phyloP scores from a whole-genome alignment of 805 yeast genomes.

The Pichia scutulata region DNA sequence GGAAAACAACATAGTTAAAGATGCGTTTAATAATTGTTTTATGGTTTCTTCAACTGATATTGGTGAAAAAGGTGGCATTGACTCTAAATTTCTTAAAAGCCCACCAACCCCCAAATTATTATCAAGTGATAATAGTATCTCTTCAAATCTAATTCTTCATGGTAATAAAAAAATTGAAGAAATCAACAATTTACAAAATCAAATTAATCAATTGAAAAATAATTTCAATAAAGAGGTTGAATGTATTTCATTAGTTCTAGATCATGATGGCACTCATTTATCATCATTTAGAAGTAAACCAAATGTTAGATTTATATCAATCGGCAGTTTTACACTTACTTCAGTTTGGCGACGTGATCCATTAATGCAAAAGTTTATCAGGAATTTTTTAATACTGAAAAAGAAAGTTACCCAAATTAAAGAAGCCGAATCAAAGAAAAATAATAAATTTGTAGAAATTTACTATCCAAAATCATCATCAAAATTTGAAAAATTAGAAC shows the following conservation, averaged over 20 bases:
- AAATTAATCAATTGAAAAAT: background rate
- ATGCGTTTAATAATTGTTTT: background rate
- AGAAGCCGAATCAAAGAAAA: background rate
- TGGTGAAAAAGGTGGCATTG: background rate
- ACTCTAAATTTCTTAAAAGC: background rate
- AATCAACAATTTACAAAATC: background rate
- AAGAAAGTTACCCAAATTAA: background rate
- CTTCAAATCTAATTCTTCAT: background rate
- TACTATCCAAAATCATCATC: background rate
- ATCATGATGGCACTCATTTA: constrained; percentile 1
- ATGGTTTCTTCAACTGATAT: background rate
- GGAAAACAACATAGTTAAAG: background rate
- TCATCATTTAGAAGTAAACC: constrained; percentile 8
- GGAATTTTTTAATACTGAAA: constrained; percentile 3
- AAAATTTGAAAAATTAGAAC: background rate
- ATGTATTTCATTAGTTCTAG: constrained; percentile 10
- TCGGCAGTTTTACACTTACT: constrained; percentile 10
- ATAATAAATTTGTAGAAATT: background rate
- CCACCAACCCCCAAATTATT: background rate
- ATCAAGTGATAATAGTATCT: background rate
- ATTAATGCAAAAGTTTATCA: constrained; percentile 11
- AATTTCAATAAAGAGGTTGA: background rate
- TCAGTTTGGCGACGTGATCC: constrained; percentile 16
- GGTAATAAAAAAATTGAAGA: background rate
- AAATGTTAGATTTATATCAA: constrained; percentile 9